Base-by-base conservation (phyloP, 129 eudicot genomes). In the Glebionis coronaria region DNA sequence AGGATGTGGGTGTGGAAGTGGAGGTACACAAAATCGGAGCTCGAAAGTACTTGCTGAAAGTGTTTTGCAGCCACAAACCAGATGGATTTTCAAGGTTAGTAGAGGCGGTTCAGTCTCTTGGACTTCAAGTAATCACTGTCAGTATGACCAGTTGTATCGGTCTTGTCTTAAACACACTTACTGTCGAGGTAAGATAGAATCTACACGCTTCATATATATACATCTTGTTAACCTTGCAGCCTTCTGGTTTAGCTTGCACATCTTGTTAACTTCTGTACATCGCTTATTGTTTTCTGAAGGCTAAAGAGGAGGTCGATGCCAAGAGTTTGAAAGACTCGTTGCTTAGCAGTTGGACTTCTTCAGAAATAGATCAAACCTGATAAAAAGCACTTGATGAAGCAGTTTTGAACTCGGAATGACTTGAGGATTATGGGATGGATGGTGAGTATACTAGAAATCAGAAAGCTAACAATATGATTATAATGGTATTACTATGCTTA, bases 81-180 rank as follows among this genome's bases (percentile, higher is more conserved):
- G 78, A 82, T 7, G 82, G 79, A 12, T 84, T 87, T 71, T 16
- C 74, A 27, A 84, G 69, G 76, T 73, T 84, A 73, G 70, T 90
- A 71, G 85, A 90, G 71, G 83, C 82, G 10, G 42, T 85, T 31
- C 67, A 72, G 74, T 76, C 80, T 0, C 35, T 82, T 14, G 90
- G 83, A 44, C 83, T 87, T 42, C 70, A 78, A 71, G 88, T 87
- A 1, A 78, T 44, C 18, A 83, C 82, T 72, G 83, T 56, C 9
- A 91, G 81, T 73, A 75, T 81, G 28, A 77, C 88, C n/a, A 79
- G 88, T 11, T 77, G 63, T 9, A 31, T 87, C 35, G 93, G 82
- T 18, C 63, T 62, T 25, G 77, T 87, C 21, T 57, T 80, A 78
- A 87, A 77, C 78, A 44, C 78, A 69, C 76, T 84, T 63, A 73